Percentiles rank a stretch among this genome's conserved stretches.
These are phyloP conservation scores for Monilinia fructicola DNA, from an alignment of 2,329 filamentous ascomycete genomes.

Conservation along the genomic window DNA sequence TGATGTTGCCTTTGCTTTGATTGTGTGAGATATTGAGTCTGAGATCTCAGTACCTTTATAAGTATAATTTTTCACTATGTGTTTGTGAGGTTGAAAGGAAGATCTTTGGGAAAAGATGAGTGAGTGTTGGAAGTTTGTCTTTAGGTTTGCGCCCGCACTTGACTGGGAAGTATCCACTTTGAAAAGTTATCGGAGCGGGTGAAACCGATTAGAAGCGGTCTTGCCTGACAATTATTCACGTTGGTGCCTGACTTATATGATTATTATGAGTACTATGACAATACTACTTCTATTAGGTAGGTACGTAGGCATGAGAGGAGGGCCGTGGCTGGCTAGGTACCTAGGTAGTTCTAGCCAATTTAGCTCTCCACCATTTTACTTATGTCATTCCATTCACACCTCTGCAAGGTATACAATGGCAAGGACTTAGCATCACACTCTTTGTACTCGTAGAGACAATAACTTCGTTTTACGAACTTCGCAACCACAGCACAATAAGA, in stretches of 20 bases:
- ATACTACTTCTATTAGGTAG: not conserved
- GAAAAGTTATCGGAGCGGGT: not conserved
- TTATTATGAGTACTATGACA: not conserved
- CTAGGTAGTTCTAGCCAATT: not conserved
- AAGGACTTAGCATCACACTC: not conserved
- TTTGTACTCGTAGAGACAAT: not conserved
- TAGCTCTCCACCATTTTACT: not conserved
- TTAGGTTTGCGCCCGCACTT: slow-evolving; percentile 23
- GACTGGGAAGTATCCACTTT: not conserved
- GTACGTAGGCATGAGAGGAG: too few relatives aligned
- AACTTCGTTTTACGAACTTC: not conserved
- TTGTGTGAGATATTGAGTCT: not conserved
- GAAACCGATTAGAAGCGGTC: slow-evolving; percentile 2
- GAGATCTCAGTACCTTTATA: not conserved
- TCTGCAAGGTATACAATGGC: not conserved
- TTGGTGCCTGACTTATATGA: slow-evolving; percentile 6
- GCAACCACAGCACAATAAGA: not conserved
- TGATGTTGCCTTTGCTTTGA: not conserved
- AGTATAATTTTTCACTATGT: not conserved
- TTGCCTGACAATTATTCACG: not conserved
- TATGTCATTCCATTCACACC: not conserved
- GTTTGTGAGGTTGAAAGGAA: not conserved
- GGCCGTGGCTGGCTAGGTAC: too few relatives aligned
- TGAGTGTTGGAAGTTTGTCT: slow-evolving; percentile 16
- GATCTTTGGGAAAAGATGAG: not conserved